Conservation (phyloP, 306 rosid species). For the Malus sylvestris region DNA sequence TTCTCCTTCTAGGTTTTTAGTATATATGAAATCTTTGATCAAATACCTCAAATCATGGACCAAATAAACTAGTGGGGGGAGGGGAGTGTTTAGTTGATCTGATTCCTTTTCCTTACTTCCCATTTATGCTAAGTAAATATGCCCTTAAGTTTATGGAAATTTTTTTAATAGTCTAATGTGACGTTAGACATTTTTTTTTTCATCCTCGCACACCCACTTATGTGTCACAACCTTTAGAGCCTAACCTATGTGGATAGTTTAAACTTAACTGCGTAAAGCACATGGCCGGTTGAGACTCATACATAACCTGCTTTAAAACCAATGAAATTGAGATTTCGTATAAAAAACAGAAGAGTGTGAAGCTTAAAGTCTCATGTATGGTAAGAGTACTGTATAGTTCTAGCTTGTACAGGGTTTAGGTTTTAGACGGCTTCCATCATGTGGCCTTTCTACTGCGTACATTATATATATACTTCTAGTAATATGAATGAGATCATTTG, state of each 20-base stretch:
- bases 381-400: not conserved
- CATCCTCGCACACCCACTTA: not conserved
- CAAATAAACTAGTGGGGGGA: too few relatives aligned
- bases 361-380: not conserved
- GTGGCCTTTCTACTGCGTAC: not conserved
- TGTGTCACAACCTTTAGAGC: not conserved
- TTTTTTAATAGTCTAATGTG: too few relatives aligned
- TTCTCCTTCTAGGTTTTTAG: too few relatives aligned
- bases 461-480: too few relatives aligned
- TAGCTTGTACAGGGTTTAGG: not conserved
- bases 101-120: not conserved
- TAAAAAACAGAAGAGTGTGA: not conserved
- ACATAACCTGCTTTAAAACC: not conserved
- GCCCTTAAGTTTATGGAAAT: too few relatives aligned
- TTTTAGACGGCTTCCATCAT: not conserved
- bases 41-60: too few relatives aligned
- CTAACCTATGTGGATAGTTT: not conserved
- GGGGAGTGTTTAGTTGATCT: not conserved
- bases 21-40: not conserved
- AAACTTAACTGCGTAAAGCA: too few relatives aligned
- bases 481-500: too few relatives aligned
- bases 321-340: not conserved
- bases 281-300: not conserved
- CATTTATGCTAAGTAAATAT: not conserved
- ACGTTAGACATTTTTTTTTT: not conserved